Conservation (phyloP, 2,329 filamentous ascomycete genomes). For the Alternaria tenuissima region DNA sequence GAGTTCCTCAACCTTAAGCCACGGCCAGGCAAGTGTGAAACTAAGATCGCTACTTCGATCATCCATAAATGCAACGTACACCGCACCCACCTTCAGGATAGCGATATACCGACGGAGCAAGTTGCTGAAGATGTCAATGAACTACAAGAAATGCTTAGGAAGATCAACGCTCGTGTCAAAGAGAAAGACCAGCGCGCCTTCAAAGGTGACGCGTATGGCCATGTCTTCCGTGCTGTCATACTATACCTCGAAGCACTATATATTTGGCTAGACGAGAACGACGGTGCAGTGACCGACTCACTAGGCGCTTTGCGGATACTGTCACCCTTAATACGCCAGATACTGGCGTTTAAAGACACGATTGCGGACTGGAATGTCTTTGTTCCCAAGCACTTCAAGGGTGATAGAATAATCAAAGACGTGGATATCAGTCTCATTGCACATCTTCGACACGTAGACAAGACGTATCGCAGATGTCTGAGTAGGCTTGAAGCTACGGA, state of each 20-base stretch:
- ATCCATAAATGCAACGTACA: constrained; percentile 19
- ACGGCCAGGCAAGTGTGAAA: constrained; percentile 30
- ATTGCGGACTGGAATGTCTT: constrained; percentile 34
- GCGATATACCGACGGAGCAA: constrained; percentile 15
- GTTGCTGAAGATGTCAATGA: constrained; percentile 13
- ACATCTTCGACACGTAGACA: constrained; percentile 31
- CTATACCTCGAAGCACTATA: constrained; percentile 27
- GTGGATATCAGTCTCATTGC: constrained; percentile 35
- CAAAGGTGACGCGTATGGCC: constrained; percentile 39
- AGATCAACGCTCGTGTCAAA: background rate
- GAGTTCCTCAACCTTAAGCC: constrained; percentile 27
- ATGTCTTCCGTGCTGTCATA: constrained; percentile 35
- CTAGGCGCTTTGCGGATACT: constrained; percentile 30
- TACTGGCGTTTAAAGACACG: constrained; percentile 36
- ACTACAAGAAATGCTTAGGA: constrained; percentile 19
- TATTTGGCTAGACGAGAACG: constrained; percentile 18
- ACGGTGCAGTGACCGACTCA: constrained; percentile 15
- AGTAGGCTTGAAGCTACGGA: constrained; percentile 17
- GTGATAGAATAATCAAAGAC: constrained; percentile 34
- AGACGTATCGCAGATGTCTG: constrained; percentile 9
- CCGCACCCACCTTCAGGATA: constrained; percentile 7
- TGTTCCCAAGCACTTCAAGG: constrained; percentile 21
- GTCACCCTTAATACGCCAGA: constrained; percentile 18
- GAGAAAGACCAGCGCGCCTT: constrained; percentile 19
- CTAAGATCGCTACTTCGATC: constrained; percentile 23